Conservation (phyloP, 2,329 filamentous ascomycete genomes). For the Gnomoniopsis smithogilvyi region DNA sequence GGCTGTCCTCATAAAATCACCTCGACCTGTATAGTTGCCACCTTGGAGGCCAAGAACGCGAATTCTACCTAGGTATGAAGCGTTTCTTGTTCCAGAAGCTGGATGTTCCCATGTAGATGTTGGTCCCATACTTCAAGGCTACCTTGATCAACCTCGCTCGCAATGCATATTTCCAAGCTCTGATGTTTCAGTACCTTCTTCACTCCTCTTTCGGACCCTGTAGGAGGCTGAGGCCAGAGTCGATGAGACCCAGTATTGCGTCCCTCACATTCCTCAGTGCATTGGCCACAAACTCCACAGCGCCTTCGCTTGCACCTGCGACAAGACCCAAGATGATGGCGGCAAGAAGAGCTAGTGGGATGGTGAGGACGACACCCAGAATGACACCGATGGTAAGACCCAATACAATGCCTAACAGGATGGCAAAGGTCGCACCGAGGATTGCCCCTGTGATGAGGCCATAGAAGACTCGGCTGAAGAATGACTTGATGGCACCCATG, state of each 20-base stretch:
- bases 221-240: neutral
- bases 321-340: slow-evolving; percentile 5
- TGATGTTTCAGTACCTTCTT: neutral
- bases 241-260: neutral
- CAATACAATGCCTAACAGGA: slow-evolving; percentile 1
- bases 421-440: neutral
- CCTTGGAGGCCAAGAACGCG: no score
- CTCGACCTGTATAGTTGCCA: no score
- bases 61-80: no score
- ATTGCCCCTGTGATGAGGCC: slow-evolving; percentile 1
- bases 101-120: no score
- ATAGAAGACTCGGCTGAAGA: slow-evolving; percentile 11
- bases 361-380: slow-evolving; percentile 2
- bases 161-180: no score
- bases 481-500: slow-evolving; percentile 4
- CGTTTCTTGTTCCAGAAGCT: no score
- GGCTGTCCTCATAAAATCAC: no score
- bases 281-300: neutral
- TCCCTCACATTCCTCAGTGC: neutral
- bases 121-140: no score
- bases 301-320: slow-evolving; percentile 4
- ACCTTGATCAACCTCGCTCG: no score
- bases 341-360: neutral
- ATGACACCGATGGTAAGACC: slow-evolving; percentile 4
- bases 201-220: slow-evolving; percentile 3